Conservation (phyloP, 2,329 filamentous ascomycete species). For the Fusarium globosum region DNA sequence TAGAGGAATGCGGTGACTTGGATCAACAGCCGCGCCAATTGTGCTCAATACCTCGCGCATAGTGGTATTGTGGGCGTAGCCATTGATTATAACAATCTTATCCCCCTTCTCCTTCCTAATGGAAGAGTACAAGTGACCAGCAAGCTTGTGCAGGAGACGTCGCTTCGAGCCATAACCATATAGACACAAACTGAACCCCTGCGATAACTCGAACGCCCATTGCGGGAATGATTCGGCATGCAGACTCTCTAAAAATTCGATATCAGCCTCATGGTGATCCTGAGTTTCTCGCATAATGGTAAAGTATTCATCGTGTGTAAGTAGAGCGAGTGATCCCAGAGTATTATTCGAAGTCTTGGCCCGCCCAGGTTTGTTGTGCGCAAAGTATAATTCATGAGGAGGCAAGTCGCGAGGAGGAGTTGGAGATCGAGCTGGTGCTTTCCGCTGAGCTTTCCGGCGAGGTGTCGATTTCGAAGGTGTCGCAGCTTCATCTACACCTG, state of each 20-base stretch:
- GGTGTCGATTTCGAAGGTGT: constrained; percentile 59
- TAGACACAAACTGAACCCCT: constrained; percentile 89
- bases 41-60: constrained; percentile 77
- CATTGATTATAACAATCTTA: constrained; percentile 85
- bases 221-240: constrained; percentile 88
- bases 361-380: constrained; percentile 85
- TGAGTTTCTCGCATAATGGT: constrained; percentile 67
- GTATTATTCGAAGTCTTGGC: constrained; percentile 90
- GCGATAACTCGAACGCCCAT: constrained; percentile 89
- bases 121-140: constrained; percentile 68
- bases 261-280: constrained; percentile 77
- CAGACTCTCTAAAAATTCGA: constrained; percentile 76
- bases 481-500: constrained; percentile 50
- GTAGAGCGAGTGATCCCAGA: constrained; percentile 76
- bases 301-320: constrained; percentile 95
- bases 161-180: constrained; percentile 95
- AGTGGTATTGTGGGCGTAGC: constrained; percentile 76
- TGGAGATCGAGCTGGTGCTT: constrained; percentile 66
- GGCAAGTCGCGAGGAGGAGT: constrained; percentile 86
- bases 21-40: constrained; percentile 72
- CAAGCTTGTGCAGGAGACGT: constrained; percentile 78
- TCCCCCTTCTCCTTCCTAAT: constrained; percentile 48
- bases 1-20: constrained; percentile 61
- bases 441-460: constrained; percentile 42
- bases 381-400: constrained; percentile 92